Evolutionary conservation across 768 basidiomycete genomes (phyloP).

Genomic region (Mycena vitilis): DNA sequence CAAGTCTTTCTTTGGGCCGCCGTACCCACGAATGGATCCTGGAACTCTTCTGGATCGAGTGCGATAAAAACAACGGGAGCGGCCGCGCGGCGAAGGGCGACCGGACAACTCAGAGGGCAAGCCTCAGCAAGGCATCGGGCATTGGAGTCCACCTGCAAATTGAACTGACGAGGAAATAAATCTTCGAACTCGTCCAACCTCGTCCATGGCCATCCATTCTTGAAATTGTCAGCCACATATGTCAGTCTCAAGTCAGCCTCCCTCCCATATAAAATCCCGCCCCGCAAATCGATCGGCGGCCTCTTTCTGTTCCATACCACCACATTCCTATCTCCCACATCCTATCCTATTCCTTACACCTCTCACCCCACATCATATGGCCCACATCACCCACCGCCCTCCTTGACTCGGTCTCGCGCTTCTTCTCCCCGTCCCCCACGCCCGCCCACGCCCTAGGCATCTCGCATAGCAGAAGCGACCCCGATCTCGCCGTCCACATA

Average conservation of each 20-base stretch:
- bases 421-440: slow-evolving; percentile 19
- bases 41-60: too few species aligned
- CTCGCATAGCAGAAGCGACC: slow-evolving; percentile 22
- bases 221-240: too few species aligned
- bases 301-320: slow-evolving; percentile 23
- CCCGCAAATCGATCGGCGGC: background rate
- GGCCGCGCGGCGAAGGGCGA: too few species aligned
- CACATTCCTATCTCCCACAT: slow-evolving; percentile 18
- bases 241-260: slow-evolving; percentile 20
- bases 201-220: slow-evolving; percentile 10
- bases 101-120: too few species aligned
- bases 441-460: background rate
- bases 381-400: slow-evolving; percentile 32
- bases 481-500: slow-evolving; percentile 9
- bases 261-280: background rate
- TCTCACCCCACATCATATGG: slow-evolving; percentile 29
- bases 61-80: too few species aligned
- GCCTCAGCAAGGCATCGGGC: too few species aligned
- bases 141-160: too few species aligned
- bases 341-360: slow-evolving; percentile 16
- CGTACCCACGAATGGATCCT: too few species aligned
- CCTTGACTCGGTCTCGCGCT: slow-evolving; percentile 32
- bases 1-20: too few species aligned
- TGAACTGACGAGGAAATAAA: too few species aligned
- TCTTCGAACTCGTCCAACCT: background rate